A percentile compares a stretch with the other conserved stretches of the same genome.
These are phyloP conservation scores for Phytopythium ostracodes DNA, from an alignment of 352 stramenopile species.

Conservation along the genomic window DNA sequence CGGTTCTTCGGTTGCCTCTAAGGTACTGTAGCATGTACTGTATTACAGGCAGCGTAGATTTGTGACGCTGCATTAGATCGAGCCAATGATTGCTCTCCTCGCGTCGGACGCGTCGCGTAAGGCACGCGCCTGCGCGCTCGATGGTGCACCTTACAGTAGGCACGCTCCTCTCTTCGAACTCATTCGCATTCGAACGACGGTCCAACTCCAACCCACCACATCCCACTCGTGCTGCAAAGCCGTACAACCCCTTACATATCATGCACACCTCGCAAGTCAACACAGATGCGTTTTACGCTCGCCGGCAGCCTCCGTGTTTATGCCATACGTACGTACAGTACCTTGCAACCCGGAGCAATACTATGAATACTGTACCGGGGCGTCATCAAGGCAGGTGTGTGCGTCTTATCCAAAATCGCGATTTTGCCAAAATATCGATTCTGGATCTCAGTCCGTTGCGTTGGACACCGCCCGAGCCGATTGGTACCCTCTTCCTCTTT, in stretches of 20 bases:
- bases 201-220: background rate
- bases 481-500: no score
- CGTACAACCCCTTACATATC: background rate
- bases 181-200: background rate
- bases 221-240: background rate
- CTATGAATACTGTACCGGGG: background rate
- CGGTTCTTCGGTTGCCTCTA: background rate
- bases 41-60: no score
- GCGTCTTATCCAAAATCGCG: background rate
- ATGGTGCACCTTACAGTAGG: background rate
- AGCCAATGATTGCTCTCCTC: conserved; percentile 4
- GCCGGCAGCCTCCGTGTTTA: background rate
- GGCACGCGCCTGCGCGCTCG: background rate
- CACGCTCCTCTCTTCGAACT: background rate
- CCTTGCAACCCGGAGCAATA: background rate
- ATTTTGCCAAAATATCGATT: background rate
- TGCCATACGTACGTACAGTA: background rate
- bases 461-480: no score
- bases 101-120: background rate
- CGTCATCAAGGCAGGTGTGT: background rate
- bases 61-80: background rate
- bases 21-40: no score
- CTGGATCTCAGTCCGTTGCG: no score
- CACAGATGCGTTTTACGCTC: background rate
- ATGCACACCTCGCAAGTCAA: background rate